phyloP scores from a whole-genome alignment of 345 rosid genomes.

The Syzygium jambos region DNA sequence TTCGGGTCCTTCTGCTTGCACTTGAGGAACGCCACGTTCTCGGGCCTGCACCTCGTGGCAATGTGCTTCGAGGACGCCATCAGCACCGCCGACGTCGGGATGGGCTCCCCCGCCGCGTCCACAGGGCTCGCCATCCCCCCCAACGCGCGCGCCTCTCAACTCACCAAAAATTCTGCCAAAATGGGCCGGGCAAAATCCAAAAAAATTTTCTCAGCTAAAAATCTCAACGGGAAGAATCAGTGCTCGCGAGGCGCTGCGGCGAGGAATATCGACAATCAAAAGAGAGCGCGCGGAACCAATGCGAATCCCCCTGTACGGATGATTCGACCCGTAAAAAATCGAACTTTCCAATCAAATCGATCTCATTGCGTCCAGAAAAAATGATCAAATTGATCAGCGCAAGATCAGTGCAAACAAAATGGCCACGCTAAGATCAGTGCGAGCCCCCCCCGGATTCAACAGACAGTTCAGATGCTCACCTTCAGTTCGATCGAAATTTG shows the following conservation, averaged over 20 bases:
- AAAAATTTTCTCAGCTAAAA: neutral
- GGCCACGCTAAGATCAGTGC: neutral
- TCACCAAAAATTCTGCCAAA: neutral
- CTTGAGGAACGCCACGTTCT: slow-evolving; percentile 82
- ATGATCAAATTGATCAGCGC: neutral
- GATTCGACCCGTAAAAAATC: neutral
- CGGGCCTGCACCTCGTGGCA: slow-evolving; percentile 46
- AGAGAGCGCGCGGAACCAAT: neutral
- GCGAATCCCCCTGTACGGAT: neutral
- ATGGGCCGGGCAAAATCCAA: neutral
- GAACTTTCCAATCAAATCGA: neutral
- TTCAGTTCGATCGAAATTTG: neutral
- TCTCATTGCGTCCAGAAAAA: neutral
- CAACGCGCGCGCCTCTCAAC: neutral
- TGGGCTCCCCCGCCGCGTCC: slow-evolving; percentile 73
- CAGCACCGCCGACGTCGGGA: slow-evolving; percentile 89
- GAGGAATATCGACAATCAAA: neutral
- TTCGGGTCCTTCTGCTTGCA: slow-evolving; percentile 97
- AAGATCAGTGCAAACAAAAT: neutral
- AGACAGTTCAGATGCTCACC: neutral
- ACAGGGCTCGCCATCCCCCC: slow-evolving; percentile 53
- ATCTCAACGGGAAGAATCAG: neutral
- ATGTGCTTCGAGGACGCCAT: slow-evolving; percentile 88
- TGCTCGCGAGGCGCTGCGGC: neutral
- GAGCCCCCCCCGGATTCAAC: neutral